Base-by-base conservation (phyloP, 2,329 filamentous ascomycete genomes). In the Anisogramma anomala region DNA sequence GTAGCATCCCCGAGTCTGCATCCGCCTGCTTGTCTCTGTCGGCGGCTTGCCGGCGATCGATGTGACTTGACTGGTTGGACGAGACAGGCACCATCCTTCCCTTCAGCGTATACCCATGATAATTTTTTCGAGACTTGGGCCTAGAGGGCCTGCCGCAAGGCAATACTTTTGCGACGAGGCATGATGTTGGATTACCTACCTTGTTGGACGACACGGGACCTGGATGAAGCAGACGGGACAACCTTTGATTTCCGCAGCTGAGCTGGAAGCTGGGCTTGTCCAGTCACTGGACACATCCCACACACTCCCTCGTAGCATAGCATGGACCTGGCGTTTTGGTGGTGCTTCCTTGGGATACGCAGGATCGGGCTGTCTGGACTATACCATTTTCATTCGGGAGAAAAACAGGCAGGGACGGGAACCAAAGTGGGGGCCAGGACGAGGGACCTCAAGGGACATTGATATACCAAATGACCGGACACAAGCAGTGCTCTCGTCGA, bases 71-170 rank as follows among this genome's bases (percentile, higher is more conserved):
- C 7, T 30, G 5, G 8, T 31, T 18, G 35, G 6, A 20, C 15
- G 36, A 32, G 35, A 37, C 30, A 19, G 11, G 38, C 28, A 36
- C 34, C 25, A 31, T 33, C 27, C 14, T 41, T 38, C 31, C 37
- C 31, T 45, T 31, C 35, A 33, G 40, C 50, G 49, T 58, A 64
- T 56, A 64, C 33, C 23, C 47, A 50, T 49, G 42, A 50, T 49
- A 42, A 33, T 26, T 11, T 19, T 23, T 26, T 30, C 11, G 19
- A 39, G 34, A 42, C 36, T 41, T 44, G 37, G 47, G 26, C 38
- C 38, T 41, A 41, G 38, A 41, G 27, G 38, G 38, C 17, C 39
- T 34, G 46, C 46, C 46, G 46, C 46, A 32, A 48, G 46, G 46
- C 46, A 40, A 39, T 15, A 17, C 4, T 35, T 15, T 34, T 30